phyloP scores from a whole-genome alignment of 371 early-diverging fungal genomes.

The Mycotypha africana region DNA sequence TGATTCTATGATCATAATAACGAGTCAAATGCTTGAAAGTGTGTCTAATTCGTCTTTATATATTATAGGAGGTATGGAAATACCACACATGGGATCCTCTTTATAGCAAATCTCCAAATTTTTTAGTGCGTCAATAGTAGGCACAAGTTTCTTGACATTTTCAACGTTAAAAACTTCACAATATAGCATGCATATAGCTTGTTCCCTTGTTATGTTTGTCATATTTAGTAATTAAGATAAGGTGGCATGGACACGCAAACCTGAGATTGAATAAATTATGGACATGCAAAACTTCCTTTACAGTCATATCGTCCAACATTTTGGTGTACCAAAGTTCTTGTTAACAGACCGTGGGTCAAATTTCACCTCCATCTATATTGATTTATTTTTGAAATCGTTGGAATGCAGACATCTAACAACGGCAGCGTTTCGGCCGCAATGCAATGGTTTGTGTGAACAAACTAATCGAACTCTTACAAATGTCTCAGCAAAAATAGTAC shows the following conservation, averaged over 20 bases:
- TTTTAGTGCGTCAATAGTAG: conserved; percentile 10
- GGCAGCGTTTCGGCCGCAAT: conserved; percentile 24
- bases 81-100: conserved; percentile 17
- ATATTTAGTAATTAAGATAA: conserved; percentile 10
- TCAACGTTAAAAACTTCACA: conserved; percentile 14
- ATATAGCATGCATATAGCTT: conserved; percentile 17
- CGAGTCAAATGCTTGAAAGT: too few species aligned
- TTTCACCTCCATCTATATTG: conserved; percentile 11
- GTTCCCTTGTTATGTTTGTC: conserved; percentile 17
- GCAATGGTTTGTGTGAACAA: conserved; percentile 32
- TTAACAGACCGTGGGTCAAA: conserved; percentile 22
- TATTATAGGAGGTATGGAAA: too few species aligned
- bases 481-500: conserved; percentile 6
- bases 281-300: conserved; percentile 7
- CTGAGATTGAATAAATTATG: conserved; percentile 1
- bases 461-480: conserved; percentile 16
- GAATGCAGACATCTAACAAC: conserved; percentile 13
- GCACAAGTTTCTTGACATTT: conserved; percentile 13
- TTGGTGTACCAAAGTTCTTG: too few species aligned
- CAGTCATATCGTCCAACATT: too few species aligned
- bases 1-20: too few species aligned
- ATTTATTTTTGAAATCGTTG: conserved; percentile 1
- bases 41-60: too few species aligned
- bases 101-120: conserved; percentile 17
- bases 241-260: neutral